Evolutionary conservation across 129 eudicot genomes (phyloP).

Genomic region (Rutidosis leptorrhynchoides): DNA sequence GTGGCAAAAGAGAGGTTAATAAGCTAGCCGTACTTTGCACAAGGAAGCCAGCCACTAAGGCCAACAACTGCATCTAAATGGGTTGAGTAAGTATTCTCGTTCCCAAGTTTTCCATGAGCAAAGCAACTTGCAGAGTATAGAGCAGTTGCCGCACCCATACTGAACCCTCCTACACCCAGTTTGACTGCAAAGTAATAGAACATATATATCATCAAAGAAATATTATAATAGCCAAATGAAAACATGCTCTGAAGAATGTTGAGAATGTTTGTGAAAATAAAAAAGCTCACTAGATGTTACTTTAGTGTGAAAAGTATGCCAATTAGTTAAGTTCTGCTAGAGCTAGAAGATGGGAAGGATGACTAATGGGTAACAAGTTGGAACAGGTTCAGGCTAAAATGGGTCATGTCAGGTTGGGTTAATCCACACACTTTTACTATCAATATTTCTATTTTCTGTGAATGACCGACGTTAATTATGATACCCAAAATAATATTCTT

Average conservation of each 20-base stretch:
- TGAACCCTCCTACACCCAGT: constrained; percentile 85
- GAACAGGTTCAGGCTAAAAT: neutral
- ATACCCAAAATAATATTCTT: neutral
- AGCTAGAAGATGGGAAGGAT: neutral
- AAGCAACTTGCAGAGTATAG: constrained; percentile 69
- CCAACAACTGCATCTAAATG: constrained; percentile 73
- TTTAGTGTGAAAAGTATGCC: neutral
- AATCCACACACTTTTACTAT: neutral
- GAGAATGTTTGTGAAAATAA: neutral
- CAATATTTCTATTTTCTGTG: neutral
- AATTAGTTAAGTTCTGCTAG: neutral
- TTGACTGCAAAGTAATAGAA: constrained; percentile 45
- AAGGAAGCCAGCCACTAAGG: constrained; percentile 92
- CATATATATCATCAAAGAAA: neutral
- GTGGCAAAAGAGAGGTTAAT: neutral
- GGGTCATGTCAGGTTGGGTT: neutral
- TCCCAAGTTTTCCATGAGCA: constrained; percentile 61
- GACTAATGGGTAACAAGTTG: neutral
- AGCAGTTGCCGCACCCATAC: constrained; percentile 87
- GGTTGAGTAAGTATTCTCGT: constrained; percentile 48
- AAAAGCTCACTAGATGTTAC: neutral
- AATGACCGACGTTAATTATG: neutral
- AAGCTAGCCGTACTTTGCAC: constrained; percentile 52
- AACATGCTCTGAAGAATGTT: neutral
- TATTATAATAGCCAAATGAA: neutral